These are phyloP conservation scores for Phaeosphaeria sp. DNA, from an alignment of 2,329 filamentous ascomycete genomes.

Conservation along the genomic window DNA sequence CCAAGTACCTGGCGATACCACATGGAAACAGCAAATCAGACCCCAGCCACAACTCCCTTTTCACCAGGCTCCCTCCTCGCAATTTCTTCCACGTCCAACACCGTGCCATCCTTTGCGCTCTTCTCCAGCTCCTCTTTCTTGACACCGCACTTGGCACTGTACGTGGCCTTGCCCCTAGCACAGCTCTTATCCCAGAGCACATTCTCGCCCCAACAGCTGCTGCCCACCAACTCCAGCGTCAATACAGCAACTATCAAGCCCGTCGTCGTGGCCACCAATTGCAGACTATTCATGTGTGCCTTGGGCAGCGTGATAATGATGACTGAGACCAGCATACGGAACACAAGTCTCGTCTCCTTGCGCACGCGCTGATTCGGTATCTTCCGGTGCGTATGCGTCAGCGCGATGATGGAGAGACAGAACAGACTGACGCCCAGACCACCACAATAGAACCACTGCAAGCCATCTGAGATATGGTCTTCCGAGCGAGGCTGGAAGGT, in stretches of 20 bases:
- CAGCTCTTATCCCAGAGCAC: conserved; percentile 36
- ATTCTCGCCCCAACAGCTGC: conserved; percentile 35
- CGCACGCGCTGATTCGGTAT: conserved; percentile 57
- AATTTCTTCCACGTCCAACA: conserved; percentile 45
- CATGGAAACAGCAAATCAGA: too few species aligned
- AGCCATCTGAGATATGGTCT: conserved; percentile 58
- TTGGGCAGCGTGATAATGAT: conserved; percentile 64
- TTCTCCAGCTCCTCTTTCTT: conserved; percentile 40
- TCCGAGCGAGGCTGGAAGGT: conserved; percentile 59
- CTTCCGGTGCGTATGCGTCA: conserved; percentile 64
- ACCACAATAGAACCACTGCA: conserved; percentile 70
- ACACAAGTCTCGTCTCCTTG: conserved; percentile 60
- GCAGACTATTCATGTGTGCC: conserved; percentile 49
- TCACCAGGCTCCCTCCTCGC: conserved; percentile 35
- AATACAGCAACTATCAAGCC: conserved; percentile 45
- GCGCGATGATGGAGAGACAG: conserved; percentile 62
- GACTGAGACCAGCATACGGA: conserved; percentile 59
- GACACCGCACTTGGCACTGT: conserved; percentile 40
- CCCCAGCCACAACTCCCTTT: conserved; percentile 26
- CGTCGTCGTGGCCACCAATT: conserved; percentile 47
- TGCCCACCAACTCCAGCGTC: conserved; percentile 44
- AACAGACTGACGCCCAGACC: conserved; percentile 64
- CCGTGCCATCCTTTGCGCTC: conserved; percentile 36
- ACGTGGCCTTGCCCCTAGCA: conserved; percentile 30
- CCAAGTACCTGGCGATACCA: too few species aligned